These are phyloP conservation scores for Aechmea fasciata DNA, from an alignment of 176 grass and related monocot genomes.

Conservation along the genomic window DNA sequence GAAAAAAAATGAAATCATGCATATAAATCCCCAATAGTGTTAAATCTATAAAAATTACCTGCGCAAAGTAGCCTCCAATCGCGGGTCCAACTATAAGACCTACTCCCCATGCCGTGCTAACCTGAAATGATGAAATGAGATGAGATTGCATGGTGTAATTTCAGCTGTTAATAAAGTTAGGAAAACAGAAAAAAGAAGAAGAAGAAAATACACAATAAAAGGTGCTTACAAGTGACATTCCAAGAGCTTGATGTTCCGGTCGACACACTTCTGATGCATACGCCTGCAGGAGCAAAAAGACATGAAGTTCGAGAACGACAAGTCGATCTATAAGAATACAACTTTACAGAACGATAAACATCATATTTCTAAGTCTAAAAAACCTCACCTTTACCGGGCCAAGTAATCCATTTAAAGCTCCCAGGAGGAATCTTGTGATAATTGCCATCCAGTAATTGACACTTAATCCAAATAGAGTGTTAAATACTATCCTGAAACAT, in stretches of 20 bases:
- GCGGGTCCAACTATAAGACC: conserved; percentile 68
- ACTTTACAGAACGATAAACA: not conserved
- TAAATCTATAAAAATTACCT: conserved; percentile 30
- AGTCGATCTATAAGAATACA: not conserved
- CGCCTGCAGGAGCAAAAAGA: conserved; percentile 35
- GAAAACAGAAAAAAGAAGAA: not conserved
- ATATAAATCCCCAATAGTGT: not conserved
- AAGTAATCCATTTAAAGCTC: conserved; percentile 76
- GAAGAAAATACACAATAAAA: not conserved
- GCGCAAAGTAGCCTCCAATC: conserved; percentile 69
- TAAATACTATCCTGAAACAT: conserved; percentile 71
- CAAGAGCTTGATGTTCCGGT: conserved; percentile 72
- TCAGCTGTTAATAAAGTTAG: conserved; percentile 3
- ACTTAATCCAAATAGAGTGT: conserved; percentile 84
- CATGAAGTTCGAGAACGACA: not conserved
- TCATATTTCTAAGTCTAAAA: not conserved
- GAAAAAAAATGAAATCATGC: not conserved
- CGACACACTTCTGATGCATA: conserved; percentile 84
- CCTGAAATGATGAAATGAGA: conserved; percentile 27
- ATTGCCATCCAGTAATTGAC: conserved; percentile 89
- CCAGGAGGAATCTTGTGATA: conserved; percentile 70
- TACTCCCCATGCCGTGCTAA: conserved; percentile 48
- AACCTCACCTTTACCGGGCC: conserved; percentile 73
- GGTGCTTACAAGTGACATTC: conserved; percentile 59
- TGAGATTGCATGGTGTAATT: conserved; percentile 8